These are phyloP conservation scores for Tetrastigma voinierianum DNA, from an alignment of 164 flowering plant genomes.

Conservation along the genomic window DNA sequence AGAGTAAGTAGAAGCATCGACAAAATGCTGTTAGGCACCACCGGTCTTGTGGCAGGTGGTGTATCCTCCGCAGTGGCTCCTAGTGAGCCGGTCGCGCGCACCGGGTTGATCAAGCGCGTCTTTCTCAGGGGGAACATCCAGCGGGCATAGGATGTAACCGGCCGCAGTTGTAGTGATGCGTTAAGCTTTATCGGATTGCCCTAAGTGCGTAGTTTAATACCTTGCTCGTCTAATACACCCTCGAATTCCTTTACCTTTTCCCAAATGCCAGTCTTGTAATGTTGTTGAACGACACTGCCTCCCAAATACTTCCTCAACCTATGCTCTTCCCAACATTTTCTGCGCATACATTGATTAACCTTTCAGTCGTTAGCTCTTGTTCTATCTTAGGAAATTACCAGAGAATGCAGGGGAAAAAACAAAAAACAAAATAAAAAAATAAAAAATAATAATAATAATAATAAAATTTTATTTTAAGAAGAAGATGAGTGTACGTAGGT, in stretches of 20 bases:
- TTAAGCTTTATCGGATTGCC: conserved; percentile 38
- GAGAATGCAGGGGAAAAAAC: no score
- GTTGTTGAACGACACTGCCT: no score
- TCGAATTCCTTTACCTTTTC: conserved; percentile 37
- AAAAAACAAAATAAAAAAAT: no score
- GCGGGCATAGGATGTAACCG: conserved; percentile 47
- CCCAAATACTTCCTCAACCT: no score
- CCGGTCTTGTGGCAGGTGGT: conserved; percentile 34
- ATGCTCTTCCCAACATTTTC: no score
- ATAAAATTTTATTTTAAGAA: no score
- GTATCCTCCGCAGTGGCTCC: conserved; percentile 50
- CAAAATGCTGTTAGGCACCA: conserved; percentile 41
- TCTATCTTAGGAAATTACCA: no score
- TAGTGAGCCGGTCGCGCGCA: conserved; percentile 39
- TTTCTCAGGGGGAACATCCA: conserved; percentile 50
- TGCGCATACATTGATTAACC: no score
- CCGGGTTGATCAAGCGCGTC: conserved; percentile 37
- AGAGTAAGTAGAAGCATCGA: conserved; percentile 44
- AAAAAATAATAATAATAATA: no score
- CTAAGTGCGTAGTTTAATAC: conserved; percentile 35
- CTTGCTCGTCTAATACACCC: conserved; percentile 43
- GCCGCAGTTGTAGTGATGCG: conserved; percentile 35
- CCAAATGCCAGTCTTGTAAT: no score
- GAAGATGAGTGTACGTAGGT: no score
- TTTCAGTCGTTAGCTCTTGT: no score